phyloP scores from a whole-genome alignment of 352 stramenopile genomes.

The Globisporangium polare region DNA sequence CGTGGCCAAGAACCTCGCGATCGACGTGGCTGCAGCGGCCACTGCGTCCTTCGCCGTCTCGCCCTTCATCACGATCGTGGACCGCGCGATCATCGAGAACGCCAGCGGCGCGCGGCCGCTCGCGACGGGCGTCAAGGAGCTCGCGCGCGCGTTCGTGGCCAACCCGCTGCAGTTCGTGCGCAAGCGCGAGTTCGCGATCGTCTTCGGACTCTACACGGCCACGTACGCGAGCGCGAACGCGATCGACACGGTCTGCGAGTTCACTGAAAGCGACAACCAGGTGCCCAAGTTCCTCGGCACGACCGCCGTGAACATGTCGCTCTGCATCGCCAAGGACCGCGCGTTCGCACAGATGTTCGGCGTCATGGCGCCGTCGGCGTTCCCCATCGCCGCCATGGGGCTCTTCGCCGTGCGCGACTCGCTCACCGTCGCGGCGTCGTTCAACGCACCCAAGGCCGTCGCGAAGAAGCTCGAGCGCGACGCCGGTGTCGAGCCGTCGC shows the following conservation, averaged over 20 bases:
- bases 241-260: conserved; percentile 84
- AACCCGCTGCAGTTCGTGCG: conserved; percentile 80
- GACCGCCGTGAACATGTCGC: conserved; percentile 88
- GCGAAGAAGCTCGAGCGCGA: conserved; percentile 60
- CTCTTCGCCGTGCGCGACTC: conserved; percentile 88
- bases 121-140: conserved; percentile 55
- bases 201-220: conserved; percentile 88
- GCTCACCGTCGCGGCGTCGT: conserved; percentile 83
- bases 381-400: conserved; percentile 73
- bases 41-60: conserved; percentile 70
- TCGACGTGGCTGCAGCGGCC: conserved; percentile 57
- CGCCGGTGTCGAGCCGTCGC: conserved; percentile 37
- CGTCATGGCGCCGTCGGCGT: conserved; percentile 65
- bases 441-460: conserved; percentile 79
- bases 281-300: conserved; percentile 88
- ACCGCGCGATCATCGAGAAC: conserved; percentile 90
- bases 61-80: conserved; percentile 87
- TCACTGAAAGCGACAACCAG: conserved; percentile 62
- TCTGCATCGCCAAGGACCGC: conserved; percentile 89
- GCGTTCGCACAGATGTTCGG: conserved; percentile 92
- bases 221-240: conserved; percentile 88
- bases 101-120: conserved; percentile 69
- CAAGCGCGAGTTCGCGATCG: conserved; percentile 85
- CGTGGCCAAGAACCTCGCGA: conserved; percentile 45
- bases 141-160: conserved; percentile 50